Base-by-base conservation (phyloP, 192 early-diverging fungal genomes). In the Coemansia sp. region DNA sequence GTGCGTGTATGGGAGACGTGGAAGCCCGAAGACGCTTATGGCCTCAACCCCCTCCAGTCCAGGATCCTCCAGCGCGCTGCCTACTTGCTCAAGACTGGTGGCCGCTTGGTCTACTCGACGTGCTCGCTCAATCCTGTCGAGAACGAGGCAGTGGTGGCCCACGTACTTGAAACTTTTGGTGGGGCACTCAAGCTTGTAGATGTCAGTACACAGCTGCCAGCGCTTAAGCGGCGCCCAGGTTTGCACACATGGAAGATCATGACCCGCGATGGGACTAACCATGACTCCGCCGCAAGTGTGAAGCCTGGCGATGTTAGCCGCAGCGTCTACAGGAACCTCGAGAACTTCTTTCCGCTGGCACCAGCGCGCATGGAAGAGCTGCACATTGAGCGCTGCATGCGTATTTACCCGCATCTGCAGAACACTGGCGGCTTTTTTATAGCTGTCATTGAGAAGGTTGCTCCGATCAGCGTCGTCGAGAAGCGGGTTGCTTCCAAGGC, bases 361-460 rank as follows among this genome's bases (percentile, higher is more conserved):
- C 82, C 85, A 12, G 65, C 71, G 49, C 84, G 90, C 44, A 84
- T 85, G 44, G 76, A 81, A 8, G 73, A 83, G 27, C 71, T 90
- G 47, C 68, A 87, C 34, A 71, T 93, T 56, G 89, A 91, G 25
- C 84, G 87, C 73, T 92, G 89, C 77, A 58, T 98, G 72, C 89
- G 97, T 31, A 88, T 99, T 31, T 93, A 93, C 69, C 94, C 97
- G 56, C 90, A 92, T 56, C 66, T 88, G 58, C 97, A 99, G 82
- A 89, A 99, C 81, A 97, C 95, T 8, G 97, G 97, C 49, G 97
- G 94, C 12, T 99, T 99, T 83, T 99, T 99, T 85, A 90, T 99
- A 21, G 94, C 95, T 26, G 92, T 98, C 8, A 82, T 99, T 55
- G 87, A 95, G 77, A 99, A 99, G 84, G 87, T 89, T 7, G 84